Evolutionary conservation across 2,329 filamentous ascomycete species (phyloP).

Genomic region (Sarocladiaceae sp.): DNA sequence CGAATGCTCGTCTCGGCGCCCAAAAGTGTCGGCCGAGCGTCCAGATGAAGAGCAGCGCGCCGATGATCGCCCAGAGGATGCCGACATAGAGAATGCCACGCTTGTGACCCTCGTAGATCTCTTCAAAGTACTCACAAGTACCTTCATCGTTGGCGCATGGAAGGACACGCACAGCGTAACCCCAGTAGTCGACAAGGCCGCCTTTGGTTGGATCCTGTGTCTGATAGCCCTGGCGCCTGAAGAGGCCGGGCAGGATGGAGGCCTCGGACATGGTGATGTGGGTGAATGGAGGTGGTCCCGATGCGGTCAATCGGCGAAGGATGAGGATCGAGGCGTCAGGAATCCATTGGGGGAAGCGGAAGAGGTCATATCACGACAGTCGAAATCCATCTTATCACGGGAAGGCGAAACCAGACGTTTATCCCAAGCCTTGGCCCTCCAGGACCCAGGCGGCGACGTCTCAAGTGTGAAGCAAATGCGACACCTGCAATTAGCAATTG

Average conservation of each 20-base stretch:
- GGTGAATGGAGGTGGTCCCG: neutral
- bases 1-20: slow-evolving; percentile 9
- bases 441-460: neutral
- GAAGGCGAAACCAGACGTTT: neutral
- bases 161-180: slow-evolving; percentile 36
- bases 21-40: slow-evolving; percentile 20
- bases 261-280: slow-evolving; percentile 1
- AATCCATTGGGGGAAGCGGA: neutral
- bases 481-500: neutral
- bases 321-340: neutral
- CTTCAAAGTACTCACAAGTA: slow-evolving; percentile 43
- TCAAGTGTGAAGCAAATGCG: neutral
- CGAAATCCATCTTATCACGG: neutral
- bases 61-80: slow-evolving; percentile 41
- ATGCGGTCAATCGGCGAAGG: too few species aligned
- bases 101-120: slow-evolving; percentile 43
- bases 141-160: slow-evolving; percentile 40
- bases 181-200: slow-evolving; percentile 32
- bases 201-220: slow-evolving; percentile 10
- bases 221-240: slow-evolving; percentile 7
- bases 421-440: neutral
- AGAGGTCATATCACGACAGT: neutral
- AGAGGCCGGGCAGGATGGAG: neutral
- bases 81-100: slow-evolving; percentile 42
- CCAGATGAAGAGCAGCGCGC: slow-evolving; percentile 38